Conservation (phyloP, 2,329 filamentous ascomycete genomes). For the Aspergillus sp. region DNA sequence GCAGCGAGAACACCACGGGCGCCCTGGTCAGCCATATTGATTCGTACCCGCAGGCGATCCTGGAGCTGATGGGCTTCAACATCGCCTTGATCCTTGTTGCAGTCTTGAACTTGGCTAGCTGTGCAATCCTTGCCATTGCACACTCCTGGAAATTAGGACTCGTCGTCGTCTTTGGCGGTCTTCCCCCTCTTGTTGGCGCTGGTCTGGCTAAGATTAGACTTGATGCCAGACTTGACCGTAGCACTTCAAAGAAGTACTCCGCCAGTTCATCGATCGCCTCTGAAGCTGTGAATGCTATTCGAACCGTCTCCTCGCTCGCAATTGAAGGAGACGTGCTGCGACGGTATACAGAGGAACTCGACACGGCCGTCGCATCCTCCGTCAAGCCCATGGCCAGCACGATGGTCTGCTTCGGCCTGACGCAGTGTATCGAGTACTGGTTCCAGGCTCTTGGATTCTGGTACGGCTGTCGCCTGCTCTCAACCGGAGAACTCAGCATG, state of each 20-base stretch:
- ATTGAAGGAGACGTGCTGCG: slow-evolving; percentile 77
- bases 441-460: slow-evolving; percentile 88
- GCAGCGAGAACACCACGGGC: slow-evolving; percentile 83
- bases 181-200: slow-evolving; percentile 47
- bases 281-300: slow-evolving; percentile 89
- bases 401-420: slow-evolving; percentile 71
- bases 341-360: slow-evolving; percentile 69
- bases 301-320: slow-evolving; percentile 88
- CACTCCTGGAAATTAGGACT: slow-evolving; percentile 55
- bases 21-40: slow-evolving; percentile 59
- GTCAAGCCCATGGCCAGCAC: slow-evolving; percentile 59
- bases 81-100: slow-evolving; percentile 83
- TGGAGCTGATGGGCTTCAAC: slow-evolving; percentile 74
- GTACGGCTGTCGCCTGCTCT: slow-evolving; percentile 81
- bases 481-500: slow-evolving; percentile 66
- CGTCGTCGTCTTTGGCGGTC: slow-evolving; percentile 47
- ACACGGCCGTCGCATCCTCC: slow-evolving; percentile 28
- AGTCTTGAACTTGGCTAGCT: slow-evolving; percentile 53
- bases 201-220: slow-evolving; percentile 55
- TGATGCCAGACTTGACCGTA: slow-evolving; percentile 77
- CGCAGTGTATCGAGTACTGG: slow-evolving; percentile 80
- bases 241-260: slow-evolving; percentile 70
- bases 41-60: slow-evolving; percentile 46
- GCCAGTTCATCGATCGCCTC: slow-evolving; percentile 74
- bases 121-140: slow-evolving; percentile 47